Percentiles rank a stretch among this genome's conserved stretches.
Conservation (phyloP, 345 rosid genomes). For the Erodium maritimum region DNA sequence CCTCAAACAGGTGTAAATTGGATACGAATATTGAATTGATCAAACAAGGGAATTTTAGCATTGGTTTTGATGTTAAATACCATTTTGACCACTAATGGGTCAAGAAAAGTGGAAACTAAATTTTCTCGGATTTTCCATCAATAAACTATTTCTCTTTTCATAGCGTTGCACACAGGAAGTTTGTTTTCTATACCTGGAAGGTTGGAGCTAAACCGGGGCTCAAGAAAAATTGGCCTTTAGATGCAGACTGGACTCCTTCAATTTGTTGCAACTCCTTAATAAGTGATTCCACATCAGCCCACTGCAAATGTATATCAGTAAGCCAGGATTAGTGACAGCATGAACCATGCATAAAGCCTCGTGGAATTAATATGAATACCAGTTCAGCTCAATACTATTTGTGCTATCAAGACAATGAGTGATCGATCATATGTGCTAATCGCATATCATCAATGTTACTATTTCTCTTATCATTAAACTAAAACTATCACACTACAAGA, state of each 20-base stretch:
- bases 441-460: too few relatives aligned
- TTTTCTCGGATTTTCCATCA: too few relatives aligned
- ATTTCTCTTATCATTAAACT: too few relatives aligned
- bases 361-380: background rate
- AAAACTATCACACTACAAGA: too few relatives aligned
- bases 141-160: too few relatives aligned
- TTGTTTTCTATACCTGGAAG: constrained; percentile 52
- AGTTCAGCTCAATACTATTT: background rate
- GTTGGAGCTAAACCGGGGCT: constrained; percentile 96
- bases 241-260: constrained; percentile 65
- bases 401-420: background rate
- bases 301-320: constrained; percentile 24
- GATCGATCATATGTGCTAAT: too few relatives aligned
- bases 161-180: background rate
- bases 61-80: too few relatives aligned
- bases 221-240: constrained; percentile 79
- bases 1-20: too few relatives aligned
- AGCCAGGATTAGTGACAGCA: constrained; percentile 6
- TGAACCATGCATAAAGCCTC: background rate
- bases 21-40: too few relatives aligned
- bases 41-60: too few relatives aligned
- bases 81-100: background rate
- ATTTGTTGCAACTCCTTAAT: constrained; percentile 63
- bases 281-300: constrained; percentile 87
- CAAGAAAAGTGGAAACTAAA: background rate